A percentile compares a stretch with the other conserved stretches of the same genome.
These are phyloP conservation scores for Taphrina wiesneri DNA, from an alignment of 1,139 yeast genomes.

Conservation along the genomic window DNA sequence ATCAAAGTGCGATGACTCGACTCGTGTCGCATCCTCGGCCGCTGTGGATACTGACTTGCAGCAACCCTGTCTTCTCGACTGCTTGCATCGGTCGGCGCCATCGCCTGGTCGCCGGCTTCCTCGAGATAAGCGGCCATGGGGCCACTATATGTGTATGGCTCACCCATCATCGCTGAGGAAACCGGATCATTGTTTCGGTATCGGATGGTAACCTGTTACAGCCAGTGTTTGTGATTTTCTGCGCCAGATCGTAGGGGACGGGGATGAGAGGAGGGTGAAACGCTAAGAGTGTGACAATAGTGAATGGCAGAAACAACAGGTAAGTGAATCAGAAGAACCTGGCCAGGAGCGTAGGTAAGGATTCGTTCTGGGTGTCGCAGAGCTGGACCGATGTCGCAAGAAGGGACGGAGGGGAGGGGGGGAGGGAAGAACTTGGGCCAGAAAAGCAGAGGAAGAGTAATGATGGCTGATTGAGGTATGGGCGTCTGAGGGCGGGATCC, in stretches of 20 bases:
- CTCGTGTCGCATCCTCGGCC: slow-evolving; percentile 5
- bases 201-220: not conserved
- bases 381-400: no score
- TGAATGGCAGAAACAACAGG: not conserved
- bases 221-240: not conserved
- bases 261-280: not conserved
- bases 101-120: not conserved
- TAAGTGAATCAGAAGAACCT: not conserved
- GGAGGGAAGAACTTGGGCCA: no score
- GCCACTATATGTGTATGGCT: slow-evolving; percentile 1
- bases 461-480: not conserved
- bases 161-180: not conserved
- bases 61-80: not conserved
- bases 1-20: slow-evolving; percentile 8
- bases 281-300: not conserved
- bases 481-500: not conserved
- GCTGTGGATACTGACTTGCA: not conserved
- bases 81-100: not conserved
- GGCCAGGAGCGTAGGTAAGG: no score
- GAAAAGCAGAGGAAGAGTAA: not conserved
- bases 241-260: not conserved
- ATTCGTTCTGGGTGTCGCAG: no score
- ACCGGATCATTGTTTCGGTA: not conserved
- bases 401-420: not conserved
- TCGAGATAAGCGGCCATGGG: slow-evolving; percentile 9